Percentiles rank a stretch among this genome's conserved stretches.
These are phyloP conservation scores for Rasamsonia emersonii DNA, from an alignment of 2,329 filamentous ascomycete genomes.

Conservation along the genomic window DNA sequence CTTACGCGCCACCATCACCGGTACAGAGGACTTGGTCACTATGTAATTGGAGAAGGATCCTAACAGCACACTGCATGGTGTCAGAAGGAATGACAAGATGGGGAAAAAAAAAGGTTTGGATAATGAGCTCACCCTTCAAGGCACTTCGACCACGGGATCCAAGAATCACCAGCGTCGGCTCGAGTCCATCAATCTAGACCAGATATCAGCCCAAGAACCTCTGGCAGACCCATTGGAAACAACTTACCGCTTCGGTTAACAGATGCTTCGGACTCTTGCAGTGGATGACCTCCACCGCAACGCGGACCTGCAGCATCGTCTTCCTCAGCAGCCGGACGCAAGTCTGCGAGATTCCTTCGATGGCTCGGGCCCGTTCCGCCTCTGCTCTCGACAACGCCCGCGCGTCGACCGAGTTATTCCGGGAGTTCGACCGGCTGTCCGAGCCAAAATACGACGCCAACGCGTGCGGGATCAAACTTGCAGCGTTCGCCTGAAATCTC, in stretches of 20 bases:
- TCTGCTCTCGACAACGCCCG: constrained; percentile 55
- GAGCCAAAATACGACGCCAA: constrained; percentile 27
- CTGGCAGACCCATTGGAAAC: constrained; percentile 1
- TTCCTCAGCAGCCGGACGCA: constrained; percentile 82
- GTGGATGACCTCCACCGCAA: constrained; percentile 93
- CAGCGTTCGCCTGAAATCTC: constrained; percentile 29
- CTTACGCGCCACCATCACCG: constrained; percentile 96
- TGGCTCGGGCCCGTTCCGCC: constrained; percentile 68
- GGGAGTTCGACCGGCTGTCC: constrained; percentile 24
- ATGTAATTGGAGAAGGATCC: constrained; percentile 97
- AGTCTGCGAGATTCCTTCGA: constrained; percentile 74
- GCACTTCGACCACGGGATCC: constrained; percentile 86
- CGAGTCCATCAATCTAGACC: constrained; percentile 78
- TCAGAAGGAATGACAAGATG: neutral
- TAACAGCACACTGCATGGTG: constrained; percentile 63
- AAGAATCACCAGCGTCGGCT: constrained; percentile 85
- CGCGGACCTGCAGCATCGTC: constrained; percentile 82
- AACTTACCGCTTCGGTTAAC: constrained; percentile 75
- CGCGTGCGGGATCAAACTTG: constrained; percentile 21
- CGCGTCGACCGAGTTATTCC: constrained; percentile 37
- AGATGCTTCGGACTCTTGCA: constrained; percentile 97
- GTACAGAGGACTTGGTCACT: constrained; percentile 91
- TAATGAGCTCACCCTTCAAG: constrained; percentile 72
- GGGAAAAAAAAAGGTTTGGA: neutral
- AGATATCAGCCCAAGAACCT: neutral